A percentile compares a stretch with the other conserved stretches of the same genome.
Conservation (phyloP, 805 yeast species). For the Kluyveromyces starmeri region DNA sequence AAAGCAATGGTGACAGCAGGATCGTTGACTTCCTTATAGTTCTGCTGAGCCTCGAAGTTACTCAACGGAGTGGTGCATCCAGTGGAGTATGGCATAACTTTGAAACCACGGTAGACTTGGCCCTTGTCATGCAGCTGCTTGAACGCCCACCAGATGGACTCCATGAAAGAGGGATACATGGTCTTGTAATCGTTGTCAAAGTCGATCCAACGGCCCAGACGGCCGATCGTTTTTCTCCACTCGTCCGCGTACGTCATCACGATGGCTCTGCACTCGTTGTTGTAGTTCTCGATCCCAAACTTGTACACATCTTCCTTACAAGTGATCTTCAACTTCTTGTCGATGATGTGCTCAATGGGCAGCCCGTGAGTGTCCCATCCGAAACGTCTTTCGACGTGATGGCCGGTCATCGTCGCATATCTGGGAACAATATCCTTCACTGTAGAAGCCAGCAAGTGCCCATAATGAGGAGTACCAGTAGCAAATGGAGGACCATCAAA, state of each 20-base stretch:
- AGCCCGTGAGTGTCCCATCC: slow-evolving; percentile 99
- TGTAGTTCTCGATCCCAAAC: slow-evolving; percentile 90
- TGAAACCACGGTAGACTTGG: slow-evolving; percentile 86
- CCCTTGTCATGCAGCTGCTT: slow-evolving; percentile 77
- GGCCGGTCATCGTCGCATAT: slow-evolving; percentile 96
- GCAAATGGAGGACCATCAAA: slow-evolving; percentile 99
- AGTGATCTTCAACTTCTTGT: slow-evolving; percentile 89
- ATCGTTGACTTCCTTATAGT: slow-evolving; percentile 93
- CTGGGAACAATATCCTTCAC: slow-evolving; percentile 96
- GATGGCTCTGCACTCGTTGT: slow-evolving; percentile 89
- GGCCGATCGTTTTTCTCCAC: slow-evolving; percentile 88
- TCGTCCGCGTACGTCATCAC: slow-evolving; percentile 96
- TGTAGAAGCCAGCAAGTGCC: slow-evolving; percentile 94
- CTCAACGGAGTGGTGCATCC: slow-evolving; percentile 95
- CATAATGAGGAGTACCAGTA: slow-evolving; percentile 98
- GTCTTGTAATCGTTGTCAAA: slow-evolving; percentile 98
- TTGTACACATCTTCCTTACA: slow-evolving; percentile 91
- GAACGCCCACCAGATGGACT: slow-evolving; percentile 99
- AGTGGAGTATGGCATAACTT: slow-evolving; percentile 99
- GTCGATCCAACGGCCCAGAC: slow-evolving; percentile 98
- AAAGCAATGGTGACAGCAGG: slow-evolving; percentile 94
- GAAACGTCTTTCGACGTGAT: slow-evolving; percentile 90
- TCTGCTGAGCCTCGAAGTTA: slow-evolving; percentile 97
- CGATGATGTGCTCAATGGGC: slow-evolving; percentile 97
- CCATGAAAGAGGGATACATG: slow-evolving; percentile 92